phyloP scores from a whole-genome alignment of 805 yeast genomes.

The Zygosaccharomyces bailii region DNA sequence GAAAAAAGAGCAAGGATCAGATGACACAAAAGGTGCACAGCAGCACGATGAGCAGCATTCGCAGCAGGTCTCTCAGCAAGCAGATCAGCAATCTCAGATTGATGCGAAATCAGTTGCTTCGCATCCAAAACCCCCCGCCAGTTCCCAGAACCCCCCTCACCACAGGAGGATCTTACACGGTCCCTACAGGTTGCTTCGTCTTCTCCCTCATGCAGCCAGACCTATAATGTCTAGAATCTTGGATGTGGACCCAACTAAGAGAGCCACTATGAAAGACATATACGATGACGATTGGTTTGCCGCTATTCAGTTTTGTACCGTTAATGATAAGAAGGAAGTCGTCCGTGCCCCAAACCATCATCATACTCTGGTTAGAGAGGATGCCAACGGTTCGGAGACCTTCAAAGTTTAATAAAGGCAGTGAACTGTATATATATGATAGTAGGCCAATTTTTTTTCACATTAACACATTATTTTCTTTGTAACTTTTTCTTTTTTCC shows the following conservation, averaged over 20 bases:
- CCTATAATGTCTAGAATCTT: conserved; percentile 69
- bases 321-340: conserved; percentile 39
- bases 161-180: conserved; percentile 66
- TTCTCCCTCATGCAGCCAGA: conserved; percentile 79
- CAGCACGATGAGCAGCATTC: neutral
- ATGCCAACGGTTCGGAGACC: conserved; percentile 44
- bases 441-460: too few species aligned
- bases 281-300: conserved; percentile 68
- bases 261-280: conserved; percentile 67
- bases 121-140: conserved; percentile 10
- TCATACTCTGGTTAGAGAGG: conserved; percentile 49
- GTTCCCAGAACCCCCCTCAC: conserved; percentile 18
- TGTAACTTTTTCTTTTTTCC: neutral
- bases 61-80: neutral
- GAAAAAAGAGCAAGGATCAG: neutral
- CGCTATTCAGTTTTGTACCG: conserved; percentile 60
- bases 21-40: neutral
- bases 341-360: conserved; percentile 47
- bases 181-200: conserved; percentile 75
- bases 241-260: conserved; percentile 52
- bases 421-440: neutral
- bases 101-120: conserved; percentile 22
- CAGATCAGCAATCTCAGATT: neutral
- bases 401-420: conserved; percentile 35
- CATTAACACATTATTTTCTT: neutral